phyloP scores from a whole-genome alignment of 306 rosid genomes.

The Acacia acuminata region DNA sequence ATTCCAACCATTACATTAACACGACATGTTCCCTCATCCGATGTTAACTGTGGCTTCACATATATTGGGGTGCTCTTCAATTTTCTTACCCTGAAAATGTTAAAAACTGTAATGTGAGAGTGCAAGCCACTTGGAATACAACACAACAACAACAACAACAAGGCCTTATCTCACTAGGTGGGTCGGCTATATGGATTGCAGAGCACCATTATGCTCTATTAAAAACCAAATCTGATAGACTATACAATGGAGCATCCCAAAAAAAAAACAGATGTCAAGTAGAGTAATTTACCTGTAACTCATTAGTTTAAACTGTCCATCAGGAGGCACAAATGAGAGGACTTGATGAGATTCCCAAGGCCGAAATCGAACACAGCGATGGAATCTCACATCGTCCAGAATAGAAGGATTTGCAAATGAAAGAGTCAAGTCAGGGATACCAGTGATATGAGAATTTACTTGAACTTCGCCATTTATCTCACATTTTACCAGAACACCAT shows the following conservation, averaged over 20 bases:
- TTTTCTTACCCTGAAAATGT: slow-evolving; percentile 76
- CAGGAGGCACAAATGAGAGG: slow-evolving; percentile 97
- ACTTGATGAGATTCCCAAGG: slow-evolving; percentile 91
- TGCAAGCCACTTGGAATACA: not conserved
- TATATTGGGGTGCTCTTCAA: slow-evolving; percentile 87
- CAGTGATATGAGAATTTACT: slow-evolving; percentile 89
- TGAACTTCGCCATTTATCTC: slow-evolving; percentile 91
- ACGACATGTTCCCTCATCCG: slow-evolving; percentile 74
- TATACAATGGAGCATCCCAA: no score
- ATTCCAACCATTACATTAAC: slow-evolving; percentile 81
- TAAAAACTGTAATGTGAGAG: slow-evolving; percentile 17
- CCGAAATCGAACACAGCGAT: slow-evolving; percentile 84
- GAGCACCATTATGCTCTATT: no score
- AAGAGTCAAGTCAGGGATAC: slow-evolving; percentile 90
- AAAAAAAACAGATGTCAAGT: not conserved
- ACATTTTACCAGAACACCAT: slow-evolving; percentile 82
- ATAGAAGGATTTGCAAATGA: slow-evolving; percentile 87
- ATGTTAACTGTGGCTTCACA: slow-evolving; percentile 89
- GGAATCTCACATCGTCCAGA: slow-evolving; percentile 89
- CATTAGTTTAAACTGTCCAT: slow-evolving; percentile 93
- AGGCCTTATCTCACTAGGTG: no score
- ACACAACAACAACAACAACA: not conserved
- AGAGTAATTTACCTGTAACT: slow-evolving; percentile 70
- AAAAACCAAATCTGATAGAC: no score
- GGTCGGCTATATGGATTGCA: no score